Base-by-base conservation (phyloP, 2,329 filamentous ascomycete species). In the Shiraia sp. region DNA sequence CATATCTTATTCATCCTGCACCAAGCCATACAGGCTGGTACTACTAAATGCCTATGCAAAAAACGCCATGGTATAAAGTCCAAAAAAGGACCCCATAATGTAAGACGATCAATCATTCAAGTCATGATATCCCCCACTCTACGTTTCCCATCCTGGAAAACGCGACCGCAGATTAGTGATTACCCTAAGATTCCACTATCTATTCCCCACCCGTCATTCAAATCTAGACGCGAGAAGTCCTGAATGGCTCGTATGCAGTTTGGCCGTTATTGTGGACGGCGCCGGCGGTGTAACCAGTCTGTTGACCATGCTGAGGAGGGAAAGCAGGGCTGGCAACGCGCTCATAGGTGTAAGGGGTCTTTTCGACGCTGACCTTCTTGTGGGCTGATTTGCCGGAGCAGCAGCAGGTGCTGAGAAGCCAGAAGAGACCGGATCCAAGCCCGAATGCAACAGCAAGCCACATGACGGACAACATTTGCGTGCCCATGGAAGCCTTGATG, bases 341-440 rank as follows among this genome's bases (percentile, higher is more conserved):
- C 70, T 83, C 79, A 53, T 83, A 83, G 3, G 77, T 80, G 62
- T 81, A 81, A 0, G 79, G 79, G 0, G 79, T 77, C 75, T 83
- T 83, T 64, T 83, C 79, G 23, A 78, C 78, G 27, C 70, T 71
- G 41, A 79, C 50, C 32, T 72, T 72, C 47, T 69, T 70, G 40
- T 63, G 53, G 19, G 74, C 72, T 40, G 72, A 77, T 57, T 79
- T 76, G 32, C 89, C 88, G 57, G 80, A 83, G 78, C 91, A 96
- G 82, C 91, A 97, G 85, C 92, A 97, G 61, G 87, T 81, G 70
- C 85, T 89, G 69, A 95, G 82, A 63, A 91, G 75, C 92, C 93
- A 97, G 85, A 97, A 96, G 65, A 96, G 72, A 51, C 81, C 82
- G 6, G 87, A 86, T 29, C 71, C 88, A 24, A 93, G 66, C 48